These are phyloP conservation scores for Borovskyia barvae DNA, from an alignment of 208 protist species.

Conservation along the genomic window DNA sequence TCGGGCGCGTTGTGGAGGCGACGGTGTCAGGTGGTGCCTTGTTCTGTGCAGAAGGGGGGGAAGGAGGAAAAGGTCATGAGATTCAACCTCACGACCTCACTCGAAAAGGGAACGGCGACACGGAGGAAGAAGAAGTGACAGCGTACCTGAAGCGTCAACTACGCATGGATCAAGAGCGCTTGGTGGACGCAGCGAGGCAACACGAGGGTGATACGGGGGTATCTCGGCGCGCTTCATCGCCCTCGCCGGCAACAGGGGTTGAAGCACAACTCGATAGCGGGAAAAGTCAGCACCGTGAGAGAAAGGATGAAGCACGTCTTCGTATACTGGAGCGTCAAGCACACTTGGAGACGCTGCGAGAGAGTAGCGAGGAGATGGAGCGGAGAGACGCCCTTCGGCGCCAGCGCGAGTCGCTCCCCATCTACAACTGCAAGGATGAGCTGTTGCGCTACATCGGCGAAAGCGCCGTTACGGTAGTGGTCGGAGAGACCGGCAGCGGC, in stretches of 20 bases:
- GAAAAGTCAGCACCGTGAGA: slow-evolving; percentile 5
- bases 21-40: neutral
- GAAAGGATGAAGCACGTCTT: slow-evolving; percentile 15
- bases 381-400: slow-evolving; percentile 33
- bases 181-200: slow-evolving; percentile 7
- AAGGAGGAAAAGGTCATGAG: slow-evolving; percentile 6
- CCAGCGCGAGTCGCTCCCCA: slow-evolving; percentile 57
- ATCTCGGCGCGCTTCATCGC: neutral
- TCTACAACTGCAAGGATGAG: slow-evolving; percentile 60
- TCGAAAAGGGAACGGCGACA: too few relatives aligned
- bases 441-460: slow-evolving; percentile 80
- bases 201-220: neutral
- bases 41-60: slow-evolving; percentile 2
- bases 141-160: slow-evolving; percentile 22
- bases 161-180: slow-evolving; percentile 19
- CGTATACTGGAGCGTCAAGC: slow-evolving; percentile 21
- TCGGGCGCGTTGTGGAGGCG: slow-evolving; percentile 9
- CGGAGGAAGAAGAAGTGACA: slow-evolving; percentile 17
- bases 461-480: slow-evolving; percentile 77
- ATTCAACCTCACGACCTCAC: too few relatives aligned
- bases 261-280: neutral
- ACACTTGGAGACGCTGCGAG: slow-evolving; percentile 7
- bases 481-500: slow-evolving; percentile 90
- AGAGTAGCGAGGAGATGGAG: slow-evolving; percentile 18
- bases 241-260: neutral